A percentile compares a stretch with the other conserved stretches of the same genome.
These are phyloP conservation scores for Chrysosporium keratinophilum DNA, from an alignment of 2,329 filamentous ascomycete genomes.

Conservation along the genomic window DNA sequence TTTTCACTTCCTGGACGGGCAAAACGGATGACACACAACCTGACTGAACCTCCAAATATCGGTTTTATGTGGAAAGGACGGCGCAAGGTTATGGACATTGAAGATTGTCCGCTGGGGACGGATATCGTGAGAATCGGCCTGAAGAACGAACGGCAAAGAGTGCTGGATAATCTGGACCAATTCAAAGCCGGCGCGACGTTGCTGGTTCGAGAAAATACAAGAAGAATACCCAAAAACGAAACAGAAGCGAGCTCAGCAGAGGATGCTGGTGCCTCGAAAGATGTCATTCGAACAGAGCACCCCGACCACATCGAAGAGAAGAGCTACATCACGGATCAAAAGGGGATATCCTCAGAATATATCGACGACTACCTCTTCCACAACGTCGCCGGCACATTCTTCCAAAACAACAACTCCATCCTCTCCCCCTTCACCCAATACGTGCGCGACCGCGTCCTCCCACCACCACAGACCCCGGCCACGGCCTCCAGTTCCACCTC, in stretches of 20 bases:
- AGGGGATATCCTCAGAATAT: conserved; percentile 75
- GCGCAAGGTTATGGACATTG: conserved; percentile 75
- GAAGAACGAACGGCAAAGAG: conserved; percentile 64
- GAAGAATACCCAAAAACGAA: conserved; percentile 35
- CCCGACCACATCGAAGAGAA: conserved; percentile 63
- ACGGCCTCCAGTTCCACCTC: conserved; percentile 21
- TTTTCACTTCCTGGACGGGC: conserved; percentile 62
- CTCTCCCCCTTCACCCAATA: conserved; percentile 76
- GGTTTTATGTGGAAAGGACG: conserved; percentile 86
- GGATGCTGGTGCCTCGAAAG: conserved; percentile 28
- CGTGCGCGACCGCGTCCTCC: conserved; percentile 68
- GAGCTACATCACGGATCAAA: conserved; percentile 78
- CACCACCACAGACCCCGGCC: conserved; percentile 27
- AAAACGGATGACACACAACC: conserved; percentile 41
- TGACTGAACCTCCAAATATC: conserved; percentile 57
- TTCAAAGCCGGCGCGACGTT: conserved; percentile 81
- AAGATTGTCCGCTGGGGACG: conserved; percentile 93
- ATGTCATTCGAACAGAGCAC: conserved; percentile 46
- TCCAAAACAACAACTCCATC: conserved; percentile 99
- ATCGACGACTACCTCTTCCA: conserved; percentile 74
- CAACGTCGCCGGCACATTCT: conserved; percentile 89
- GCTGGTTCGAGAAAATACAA: conserved; percentile 75
- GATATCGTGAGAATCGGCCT: conserved; percentile 72
- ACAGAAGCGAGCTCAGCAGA: conserved; percentile 19
- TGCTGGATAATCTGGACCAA: conserved; percentile 56